These are phyloP conservation scores for Pharnaceum exiguum DNA, from an alignment of 148 eudicot genomes.

Conservation along the genomic window DNA sequence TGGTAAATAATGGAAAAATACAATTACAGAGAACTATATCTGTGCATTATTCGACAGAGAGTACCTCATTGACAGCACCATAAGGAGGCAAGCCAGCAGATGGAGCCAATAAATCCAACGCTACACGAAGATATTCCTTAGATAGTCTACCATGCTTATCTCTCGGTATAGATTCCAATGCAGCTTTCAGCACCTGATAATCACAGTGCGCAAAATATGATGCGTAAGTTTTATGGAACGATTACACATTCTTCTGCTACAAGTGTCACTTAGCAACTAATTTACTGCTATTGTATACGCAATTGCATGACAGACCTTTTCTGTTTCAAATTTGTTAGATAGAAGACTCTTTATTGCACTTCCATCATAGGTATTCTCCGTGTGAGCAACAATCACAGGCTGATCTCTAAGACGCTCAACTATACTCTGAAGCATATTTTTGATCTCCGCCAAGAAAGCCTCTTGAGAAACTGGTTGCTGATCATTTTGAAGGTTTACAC, in stretches of 20 bases:
- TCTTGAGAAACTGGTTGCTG: conserved; percentile 46
- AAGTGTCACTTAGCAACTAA: neutral
- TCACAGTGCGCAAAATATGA: neutral
- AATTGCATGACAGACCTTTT: conserved; percentile 48
- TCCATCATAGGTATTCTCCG: conserved; percentile 81
- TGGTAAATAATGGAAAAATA: too few species aligned
- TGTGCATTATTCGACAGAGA: neutral
- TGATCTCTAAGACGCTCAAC: conserved; percentile 67
- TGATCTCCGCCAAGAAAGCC: conserved; percentile 52
- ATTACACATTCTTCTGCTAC: neutral
- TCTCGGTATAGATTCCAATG: conserved; percentile 45
- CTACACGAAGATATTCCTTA: conserved; percentile 55
- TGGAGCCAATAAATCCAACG: conserved; percentile 64
- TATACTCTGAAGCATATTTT: conserved; percentile 45
- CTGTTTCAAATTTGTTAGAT: conserved; percentile 72
- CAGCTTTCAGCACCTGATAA: conserved; percentile 55
- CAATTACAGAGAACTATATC: too few species aligned
- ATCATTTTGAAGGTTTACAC: conserved; percentile 18
- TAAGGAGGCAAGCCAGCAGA: conserved; percentile 83
- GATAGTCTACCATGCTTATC: conserved; percentile 63
- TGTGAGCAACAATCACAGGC: conserved; percentile 93
- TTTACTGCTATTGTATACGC: neutral
- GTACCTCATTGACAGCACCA: conserved; percentile 80
- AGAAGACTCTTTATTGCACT: conserved; percentile 62
- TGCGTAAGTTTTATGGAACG: neutral